Evolutionary conservation across 2,329 filamentous ascomycete genomes (phyloP).

Genomic region (Colletotrichum euphorbiae): DNA sequence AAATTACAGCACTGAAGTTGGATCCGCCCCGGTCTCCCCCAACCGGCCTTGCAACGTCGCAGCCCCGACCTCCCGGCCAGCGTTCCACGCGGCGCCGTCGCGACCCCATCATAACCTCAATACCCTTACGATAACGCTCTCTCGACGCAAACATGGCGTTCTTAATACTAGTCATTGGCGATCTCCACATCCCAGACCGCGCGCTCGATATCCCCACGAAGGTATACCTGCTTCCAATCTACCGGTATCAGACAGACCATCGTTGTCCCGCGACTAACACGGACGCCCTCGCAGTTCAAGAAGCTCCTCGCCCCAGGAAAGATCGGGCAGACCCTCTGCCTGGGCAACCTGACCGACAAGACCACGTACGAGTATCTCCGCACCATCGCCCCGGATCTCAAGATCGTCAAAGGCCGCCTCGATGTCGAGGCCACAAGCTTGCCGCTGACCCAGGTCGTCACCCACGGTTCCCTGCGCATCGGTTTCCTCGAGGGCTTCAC

Average conservation of each 20-base stretch:
- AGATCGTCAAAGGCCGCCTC: constrained; percentile 75
- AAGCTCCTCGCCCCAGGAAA: constrained; percentile 87
- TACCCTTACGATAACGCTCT: background rate
- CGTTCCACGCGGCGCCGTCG: background rate
- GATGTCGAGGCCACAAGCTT: constrained; percentile 75
- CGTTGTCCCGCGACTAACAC: constrained; percentile 32
- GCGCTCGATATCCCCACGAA: constrained; percentile 92
- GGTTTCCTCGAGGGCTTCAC: constrained; percentile 77
- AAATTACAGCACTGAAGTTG: background rate
- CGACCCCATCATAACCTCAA: constrained; percentile 10
- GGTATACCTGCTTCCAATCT: constrained; percentile 59
- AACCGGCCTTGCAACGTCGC: constrained; percentile 22
- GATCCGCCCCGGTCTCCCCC: constrained; percentile 4
- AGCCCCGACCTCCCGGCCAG: constrained; percentile 15
- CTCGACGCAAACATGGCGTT: constrained; percentile 78
- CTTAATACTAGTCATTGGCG: constrained; percentile 90
- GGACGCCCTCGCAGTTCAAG: constrained; percentile 71
- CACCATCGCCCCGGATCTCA: constrained; percentile 77
- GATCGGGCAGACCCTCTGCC: constrained; percentile 83
- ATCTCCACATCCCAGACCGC: constrained; percentile 93
- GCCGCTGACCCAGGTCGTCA: constrained; percentile 74
- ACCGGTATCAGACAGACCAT: constrained; percentile 1
- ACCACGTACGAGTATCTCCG: constrained; percentile 85
- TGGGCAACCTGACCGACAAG: constrained; percentile 84
- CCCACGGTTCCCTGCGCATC: constrained; percentile 73